phyloP scores from a whole-genome alignment of 345 rosid species.

The Boechera divaricarpa region DNA sequence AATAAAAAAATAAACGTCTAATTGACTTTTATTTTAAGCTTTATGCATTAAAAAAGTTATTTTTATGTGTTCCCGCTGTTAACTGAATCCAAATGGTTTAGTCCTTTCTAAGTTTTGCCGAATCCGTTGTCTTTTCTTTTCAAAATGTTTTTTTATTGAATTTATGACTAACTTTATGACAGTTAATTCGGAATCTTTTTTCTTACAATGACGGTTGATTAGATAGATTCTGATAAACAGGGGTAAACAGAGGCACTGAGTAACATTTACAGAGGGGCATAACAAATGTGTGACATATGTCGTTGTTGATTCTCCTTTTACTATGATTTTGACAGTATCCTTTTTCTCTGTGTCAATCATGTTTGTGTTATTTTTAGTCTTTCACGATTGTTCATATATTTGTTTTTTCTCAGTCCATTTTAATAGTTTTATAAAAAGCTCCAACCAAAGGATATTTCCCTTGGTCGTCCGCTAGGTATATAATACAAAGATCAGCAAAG shows the following conservation, averaged over 20 bases:
- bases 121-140: no score
- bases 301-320: neutral
- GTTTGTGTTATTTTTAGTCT: neutral
- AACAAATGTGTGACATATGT: neutral
- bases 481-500: no score
- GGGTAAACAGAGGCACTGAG: neutral
- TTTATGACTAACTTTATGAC: no score
- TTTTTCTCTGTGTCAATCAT: neutral
- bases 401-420: neutral
- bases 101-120: no score
- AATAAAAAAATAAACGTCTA: neutral
- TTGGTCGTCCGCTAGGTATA: no score
- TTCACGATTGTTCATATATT: neutral
- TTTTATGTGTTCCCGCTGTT: no score
- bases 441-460: no score
- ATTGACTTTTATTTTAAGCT: neutral
- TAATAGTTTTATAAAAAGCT: no score
- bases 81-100: no score
- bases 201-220: neutral
- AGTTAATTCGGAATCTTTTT: no score
- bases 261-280: neutral
- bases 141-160: no score
- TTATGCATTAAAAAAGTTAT: no score
- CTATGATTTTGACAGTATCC: neutral
- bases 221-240: neutral